phyloP scores from a whole-genome alignment of 768 basidiomycete species.

The Panellus pusillus region DNA sequence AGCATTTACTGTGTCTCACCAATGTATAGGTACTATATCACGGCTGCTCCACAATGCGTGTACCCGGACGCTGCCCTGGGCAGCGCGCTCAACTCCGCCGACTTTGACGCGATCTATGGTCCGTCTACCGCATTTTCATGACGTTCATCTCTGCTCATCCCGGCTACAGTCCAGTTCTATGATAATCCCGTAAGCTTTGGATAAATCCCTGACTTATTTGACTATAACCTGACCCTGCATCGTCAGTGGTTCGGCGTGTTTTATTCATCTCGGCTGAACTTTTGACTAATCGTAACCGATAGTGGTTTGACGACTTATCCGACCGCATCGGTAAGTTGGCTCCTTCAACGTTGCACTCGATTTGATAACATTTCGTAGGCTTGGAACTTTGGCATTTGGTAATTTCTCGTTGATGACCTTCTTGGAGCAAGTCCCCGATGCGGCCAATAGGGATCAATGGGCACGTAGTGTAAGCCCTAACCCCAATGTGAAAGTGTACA shows the following conservation, averaged over 20 bases:
- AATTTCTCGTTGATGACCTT: not conserved
- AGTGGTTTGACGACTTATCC: conserved; percentile 41
- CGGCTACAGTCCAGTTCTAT: too few species aligned
- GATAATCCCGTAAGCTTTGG: too few species aligned
- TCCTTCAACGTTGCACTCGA: too few species aligned
- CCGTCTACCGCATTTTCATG: conserved; percentile 10
- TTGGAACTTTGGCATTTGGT: too few species aligned
- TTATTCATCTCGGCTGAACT: too few species aligned
- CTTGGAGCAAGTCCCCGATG: conserved; percentile 9
- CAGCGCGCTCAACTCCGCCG: conserved; percentile 56
- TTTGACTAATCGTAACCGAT: not conserved
- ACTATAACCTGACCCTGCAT: too few species aligned
- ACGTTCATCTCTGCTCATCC: not conserved
- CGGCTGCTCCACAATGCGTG: conserved; percentile 66
- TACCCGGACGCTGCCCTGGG: conserved; percentile 67
- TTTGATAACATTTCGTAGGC: too few species aligned
- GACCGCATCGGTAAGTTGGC: conserved; percentile 47
- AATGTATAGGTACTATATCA: conserved; percentile 56
- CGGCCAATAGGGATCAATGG: conserved; percentile 69
- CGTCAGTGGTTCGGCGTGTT: too few species aligned
- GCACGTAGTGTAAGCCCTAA: conserved; percentile 59
- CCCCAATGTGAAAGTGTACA: conserved; percentile 62
- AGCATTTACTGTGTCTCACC: not conserved
- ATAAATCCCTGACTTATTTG: too few species aligned
- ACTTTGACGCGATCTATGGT: conserved; percentile 73